Evolutionary conservation across 225 moss, liverwort and hornwort genomes (phyloP).

Genomic region (Bryum argenteum): DNA sequence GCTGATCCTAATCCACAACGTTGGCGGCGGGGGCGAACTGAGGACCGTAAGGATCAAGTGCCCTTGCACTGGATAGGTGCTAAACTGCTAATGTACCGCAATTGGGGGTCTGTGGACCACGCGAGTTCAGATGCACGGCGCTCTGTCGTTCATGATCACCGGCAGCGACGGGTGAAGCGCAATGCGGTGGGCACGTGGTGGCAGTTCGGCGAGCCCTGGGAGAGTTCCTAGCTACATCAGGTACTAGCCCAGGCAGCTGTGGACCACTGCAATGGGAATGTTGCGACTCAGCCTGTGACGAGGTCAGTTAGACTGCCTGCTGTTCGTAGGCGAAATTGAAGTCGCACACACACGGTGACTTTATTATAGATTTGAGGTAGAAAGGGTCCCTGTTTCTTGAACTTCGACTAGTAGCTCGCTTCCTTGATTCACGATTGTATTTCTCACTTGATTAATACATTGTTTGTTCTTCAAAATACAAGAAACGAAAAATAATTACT

Average conservation of each 20-base stretch:
- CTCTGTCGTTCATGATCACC: constrained; percentile 53
- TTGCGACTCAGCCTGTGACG: not conserved
- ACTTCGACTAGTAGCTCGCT: too few relatives aligned
- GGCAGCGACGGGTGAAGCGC: constrained; percentile 36
- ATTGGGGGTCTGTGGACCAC: constrained; percentile 53
- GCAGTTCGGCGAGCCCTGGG: constrained; percentile 71
- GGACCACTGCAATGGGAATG: not conserved
- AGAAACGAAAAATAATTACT: too few relatives aligned
- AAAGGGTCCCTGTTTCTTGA: too few relatives aligned
- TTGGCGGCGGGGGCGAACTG: constrained; percentile 28
- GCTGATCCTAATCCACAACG: constrained; percentile 42
- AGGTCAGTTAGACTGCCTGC: not conserved
- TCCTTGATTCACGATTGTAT: too few relatives aligned
- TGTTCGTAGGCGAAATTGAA: not conserved
- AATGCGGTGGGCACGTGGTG: constrained; percentile 50
- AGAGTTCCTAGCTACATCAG: constrained; percentile 34
- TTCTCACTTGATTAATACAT: too few relatives aligned
- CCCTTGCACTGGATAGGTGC: constrained; percentile 5
- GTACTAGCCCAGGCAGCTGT: constrained; percentile 12
- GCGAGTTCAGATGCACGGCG: constrained; percentile 32
- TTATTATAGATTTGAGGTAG: not conserved
- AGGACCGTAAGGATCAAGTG: constrained; percentile 17
- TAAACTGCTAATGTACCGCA: constrained; percentile 40
- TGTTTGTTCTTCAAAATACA: too few relatives aligned
- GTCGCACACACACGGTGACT: not conserved